Evolutionary conservation across 768 basidiomycete genomes (phyloP), one percentile per base, ranked within the genome.

Genomic region (Lentinula sp.): DNA sequence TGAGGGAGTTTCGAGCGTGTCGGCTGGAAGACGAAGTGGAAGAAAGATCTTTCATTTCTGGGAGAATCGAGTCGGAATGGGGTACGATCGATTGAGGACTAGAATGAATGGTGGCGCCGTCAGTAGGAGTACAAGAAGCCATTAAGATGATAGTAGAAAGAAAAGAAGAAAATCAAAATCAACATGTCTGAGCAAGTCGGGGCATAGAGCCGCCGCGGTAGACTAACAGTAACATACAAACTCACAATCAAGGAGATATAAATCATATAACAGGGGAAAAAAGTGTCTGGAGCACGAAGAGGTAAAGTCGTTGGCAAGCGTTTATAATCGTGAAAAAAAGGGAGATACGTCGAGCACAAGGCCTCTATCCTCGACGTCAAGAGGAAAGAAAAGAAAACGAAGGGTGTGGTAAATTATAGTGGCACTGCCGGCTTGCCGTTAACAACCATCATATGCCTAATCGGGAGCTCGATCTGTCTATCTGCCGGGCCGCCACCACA

Each of bases 41-140:
- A 36, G 87, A 83, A 63, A 82, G 76, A 77, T 92, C 90, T 80
- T 93, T 93, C 91, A 93, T 93, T 74, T 79, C 79, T 59, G 57
- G 18, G 49, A 72, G 68, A 68, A 77, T 72, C 66, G 77, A 71
- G 67, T 75, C 74, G 71, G 75, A 73, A 66, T 73, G 71, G 67
- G 68, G 70, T 73, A 75, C 69, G 75, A 77, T 77, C 72, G 77
- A 76, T 76, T 72, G 70, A 67, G 74, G 70, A 69, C 80, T 83
- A 63, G 62, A 58, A 35, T 66, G 55, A 65, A 67, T 65, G 63
- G 66, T 66, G 62, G 28, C 50, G 50, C 50, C 5, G 50, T 51
- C 50, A 68, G 67, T 66, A 64, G 66, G 61, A 54, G 60, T 64
- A 61, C 67, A 57, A 60, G 65, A 57, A 61, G 71, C 62, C 70